phyloP scores from a whole-genome alignment of 1,284 basidiomycete species.

The Cryptococcus deneoformans region DNA sequence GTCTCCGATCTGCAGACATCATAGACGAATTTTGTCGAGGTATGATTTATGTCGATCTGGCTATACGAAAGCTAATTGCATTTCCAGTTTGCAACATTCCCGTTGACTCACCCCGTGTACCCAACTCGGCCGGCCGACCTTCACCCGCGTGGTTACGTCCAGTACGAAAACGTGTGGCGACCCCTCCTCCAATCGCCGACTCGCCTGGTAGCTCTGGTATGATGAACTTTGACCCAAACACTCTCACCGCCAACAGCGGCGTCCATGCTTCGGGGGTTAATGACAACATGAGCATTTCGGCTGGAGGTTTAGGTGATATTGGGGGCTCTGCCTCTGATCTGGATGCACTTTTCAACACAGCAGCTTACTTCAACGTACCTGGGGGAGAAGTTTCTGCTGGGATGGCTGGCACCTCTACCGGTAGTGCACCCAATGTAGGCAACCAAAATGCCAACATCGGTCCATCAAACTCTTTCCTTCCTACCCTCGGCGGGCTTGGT shows the following conservation, averaged over 20 bases:
- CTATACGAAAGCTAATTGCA: neutral
- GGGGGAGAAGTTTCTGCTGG: slow-evolving; percentile 14
- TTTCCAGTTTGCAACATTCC: slow-evolving; percentile 77
- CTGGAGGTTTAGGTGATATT: neutral
- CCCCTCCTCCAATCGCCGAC: slow-evolving; percentile 47
- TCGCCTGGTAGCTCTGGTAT: slow-evolving; percentile 42
- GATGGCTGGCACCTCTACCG: slow-evolving; percentile 1
- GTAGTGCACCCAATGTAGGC: neutral
- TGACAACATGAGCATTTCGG: neutral
- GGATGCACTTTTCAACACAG: slow-evolving; percentile 45
- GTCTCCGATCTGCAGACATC: slow-evolving; percentile 78
- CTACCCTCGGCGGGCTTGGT: slow-evolving; percentile 16
- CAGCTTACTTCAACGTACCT: slow-evolving; percentile 41
- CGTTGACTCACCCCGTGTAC: slow-evolving; percentile 59
- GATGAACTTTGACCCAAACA: slow-evolving; percentile 14
- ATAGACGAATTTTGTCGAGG: slow-evolving; percentile 89
- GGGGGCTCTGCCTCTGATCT: slow-evolving; percentile 23
- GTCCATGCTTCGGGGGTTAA: no score
- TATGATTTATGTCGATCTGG: slow-evolving; percentile 45
- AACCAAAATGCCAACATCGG: neutral
- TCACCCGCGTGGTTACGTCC: slow-evolving; percentile 82
- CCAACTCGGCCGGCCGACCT: slow-evolving; percentile 56
- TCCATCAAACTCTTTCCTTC: neutral
- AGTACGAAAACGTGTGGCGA: slow-evolving; percentile 59
- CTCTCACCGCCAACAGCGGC: neutral